Evolutionary conservation across 2,329 filamentous ascomycete genomes (phyloP).

Genomic region (Colletotrichum lini): DNA sequence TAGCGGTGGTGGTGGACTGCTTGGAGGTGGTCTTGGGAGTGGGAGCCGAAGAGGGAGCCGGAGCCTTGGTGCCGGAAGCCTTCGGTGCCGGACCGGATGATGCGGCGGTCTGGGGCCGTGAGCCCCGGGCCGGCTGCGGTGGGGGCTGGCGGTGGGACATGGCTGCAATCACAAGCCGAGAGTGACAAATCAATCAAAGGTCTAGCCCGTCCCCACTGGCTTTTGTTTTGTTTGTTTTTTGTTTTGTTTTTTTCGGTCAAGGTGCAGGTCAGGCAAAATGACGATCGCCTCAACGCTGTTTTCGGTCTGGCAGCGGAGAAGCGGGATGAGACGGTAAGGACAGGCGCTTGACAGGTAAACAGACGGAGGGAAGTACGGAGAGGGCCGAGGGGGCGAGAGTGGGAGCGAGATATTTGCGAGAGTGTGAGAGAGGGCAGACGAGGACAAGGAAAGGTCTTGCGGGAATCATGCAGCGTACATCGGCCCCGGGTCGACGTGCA

Average conservation of each 20-base stretch:
- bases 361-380: neutral
- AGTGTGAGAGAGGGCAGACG: neutral
- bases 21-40: slow-evolving; percentile 11
- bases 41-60: slow-evolving; percentile 6
- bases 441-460: slow-evolving; percentile 38
- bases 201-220: slow-evolving; percentile 4
- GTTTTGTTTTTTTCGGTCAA: neutral
- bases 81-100: neutral
- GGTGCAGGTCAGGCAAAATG: neutral
- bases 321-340: slow-evolving; percentile 35
- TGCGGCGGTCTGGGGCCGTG: slow-evolving; percentile 19
- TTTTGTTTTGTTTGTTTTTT: too few relatives aligned
- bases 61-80: slow-evolving; percentile 10
- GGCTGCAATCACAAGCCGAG: slow-evolving; percentile 16
- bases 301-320: neutral
- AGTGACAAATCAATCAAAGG: neutral
- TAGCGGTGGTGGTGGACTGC: neutral
- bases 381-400: too few relatives aligned
- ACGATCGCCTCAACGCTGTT: slow-evolving; percentile 24
- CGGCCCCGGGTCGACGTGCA: slow-evolving; percentile 22
- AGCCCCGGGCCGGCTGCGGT: slow-evolving; percentile 28
- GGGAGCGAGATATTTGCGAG: too few relatives aligned
- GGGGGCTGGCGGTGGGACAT: slow-evolving; percentile 26
- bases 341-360: slow-evolving; percentile 4
- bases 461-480: slow-evolving; percentile 26